Percentiles rank a stretch among this genome's conserved stretches.
phyloP scores from a whole-genome alignment of 1,139 yeast genomes.

The Candida pseudocylindracea region DNA sequence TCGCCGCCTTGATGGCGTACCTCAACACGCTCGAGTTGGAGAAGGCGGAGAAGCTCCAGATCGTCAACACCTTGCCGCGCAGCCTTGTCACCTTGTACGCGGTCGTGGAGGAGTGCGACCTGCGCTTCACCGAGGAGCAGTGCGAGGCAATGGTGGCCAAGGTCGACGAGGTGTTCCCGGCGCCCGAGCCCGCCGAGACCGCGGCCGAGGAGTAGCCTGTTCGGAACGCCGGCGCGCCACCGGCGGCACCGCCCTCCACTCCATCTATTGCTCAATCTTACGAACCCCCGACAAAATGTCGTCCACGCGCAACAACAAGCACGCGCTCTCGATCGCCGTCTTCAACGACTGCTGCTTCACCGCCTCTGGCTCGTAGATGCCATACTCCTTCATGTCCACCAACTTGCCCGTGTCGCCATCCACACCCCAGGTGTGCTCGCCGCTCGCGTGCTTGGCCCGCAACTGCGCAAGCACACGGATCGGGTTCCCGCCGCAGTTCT shows the following conservation, averaged over 20 bases:
- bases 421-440: slow-evolving; percentile 67
- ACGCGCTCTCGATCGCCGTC: slow-evolving; percentile 94
- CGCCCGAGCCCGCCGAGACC: background rate
- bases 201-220: too few relatives aligned
- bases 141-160: slow-evolving; percentile 30
- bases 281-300: slow-evolving; percentile 96
- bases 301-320: slow-evolving; percentile 83
- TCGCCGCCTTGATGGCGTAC: slow-evolving; percentile 26
- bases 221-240: too few relatives aligned
- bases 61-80: slow-evolving; percentile 60
- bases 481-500: slow-evolving; percentile 95
- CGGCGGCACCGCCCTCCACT: too few relatives aligned
- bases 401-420: slow-evolving; percentile 90
- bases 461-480: slow-evolving; percentile 73
- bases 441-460: slow-evolving; percentile 92
- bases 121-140: slow-evolving; percentile 43
- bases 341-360: slow-evolving; percentile 91
- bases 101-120: slow-evolving; percentile 81
- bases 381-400: slow-evolving; percentile 88
- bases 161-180: slow-evolving; percentile 26
- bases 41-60: slow-evolving; percentile 69
- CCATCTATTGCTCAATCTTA: too few relatives aligned
- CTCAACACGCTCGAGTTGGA: slow-evolving; percentile 38
- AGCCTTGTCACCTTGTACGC: slow-evolving; percentile 61
- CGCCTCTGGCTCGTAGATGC: slow-evolving; percentile 98